Conservation (phyloP, 2,329 filamentous ascomycete species). For the Fusarium sp. region DNA sequence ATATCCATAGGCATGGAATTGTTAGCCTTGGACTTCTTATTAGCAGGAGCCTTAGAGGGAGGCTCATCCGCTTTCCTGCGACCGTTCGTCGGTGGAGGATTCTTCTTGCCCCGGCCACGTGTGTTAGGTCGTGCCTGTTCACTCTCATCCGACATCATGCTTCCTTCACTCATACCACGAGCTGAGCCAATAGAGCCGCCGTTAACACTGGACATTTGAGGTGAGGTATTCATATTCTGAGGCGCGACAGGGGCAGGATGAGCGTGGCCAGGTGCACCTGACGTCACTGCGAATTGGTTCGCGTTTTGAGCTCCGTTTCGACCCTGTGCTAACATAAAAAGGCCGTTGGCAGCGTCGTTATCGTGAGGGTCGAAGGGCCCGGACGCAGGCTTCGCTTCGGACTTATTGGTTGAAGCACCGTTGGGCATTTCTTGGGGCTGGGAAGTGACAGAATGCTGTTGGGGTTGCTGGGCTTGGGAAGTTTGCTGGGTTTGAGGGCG, state of each 20-base stretch:
- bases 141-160: constrained; percentile 76
- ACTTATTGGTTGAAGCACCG: constrained; percentile 52
- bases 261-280: constrained; percentile 58
- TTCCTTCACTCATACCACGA: constrained; percentile 72
- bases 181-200: constrained; percentile 55
- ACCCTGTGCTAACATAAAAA: constrained; percentile 85
- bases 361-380: constrained; percentile 88
- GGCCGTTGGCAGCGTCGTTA: constrained; percentile 92
- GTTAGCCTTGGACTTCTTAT: constrained; percentile 73
- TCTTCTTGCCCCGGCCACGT: constrained; percentile 75
- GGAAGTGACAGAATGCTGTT: constrained; percentile 51
- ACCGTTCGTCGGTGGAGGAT: constrained; percentile 64
- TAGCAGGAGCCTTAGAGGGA: constrained; percentile 66
- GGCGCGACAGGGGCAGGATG: constrained; percentile 53
- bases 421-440: constrained; percentile 63
- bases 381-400: constrained; percentile 59
- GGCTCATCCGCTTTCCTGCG: constrained; percentile 81
- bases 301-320: constrained; percentile 64
- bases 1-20: constrained; percentile 53
- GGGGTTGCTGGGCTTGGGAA: constrained; percentile 33
- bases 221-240: constrained; percentile 54
- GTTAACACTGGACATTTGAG: constrained; percentile 60
- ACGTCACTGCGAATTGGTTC: constrained; percentile 56
- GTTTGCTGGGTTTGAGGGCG: constrained; percentile 48
- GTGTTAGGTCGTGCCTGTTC: constrained; percentile 71